Conservation (phyloP, 176 grass and related monocot species). For the Panicum miliaceum region DNA sequence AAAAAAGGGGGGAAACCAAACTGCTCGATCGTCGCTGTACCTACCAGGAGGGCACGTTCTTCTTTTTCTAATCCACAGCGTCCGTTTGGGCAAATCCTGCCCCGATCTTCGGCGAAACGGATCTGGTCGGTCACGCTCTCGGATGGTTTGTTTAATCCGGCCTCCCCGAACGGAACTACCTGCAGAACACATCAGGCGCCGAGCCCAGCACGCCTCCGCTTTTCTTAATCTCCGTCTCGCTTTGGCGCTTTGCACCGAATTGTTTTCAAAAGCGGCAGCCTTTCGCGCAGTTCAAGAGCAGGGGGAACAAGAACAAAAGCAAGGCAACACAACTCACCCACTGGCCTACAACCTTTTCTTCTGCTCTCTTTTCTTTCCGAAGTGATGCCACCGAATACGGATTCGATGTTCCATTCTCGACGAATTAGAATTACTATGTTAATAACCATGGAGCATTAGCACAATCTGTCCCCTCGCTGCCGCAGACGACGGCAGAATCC, state of each 20-base stretch:
- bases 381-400: conserved; percentile 2
- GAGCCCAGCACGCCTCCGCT: conserved; percentile 28
- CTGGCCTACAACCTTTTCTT: conserved; percentile 17
- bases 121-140: neutral
- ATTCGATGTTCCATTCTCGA: conserved; percentile 31
- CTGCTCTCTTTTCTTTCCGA: neutral
- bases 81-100: neutral
- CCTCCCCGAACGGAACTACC: conserved; percentile 26
- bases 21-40: neutral
- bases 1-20: neutral
- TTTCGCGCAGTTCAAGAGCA: conserved; percentile 64
- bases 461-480: conserved; percentile 7
- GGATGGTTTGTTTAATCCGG: conserved; percentile 39
- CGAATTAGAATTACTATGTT: conserved; percentile 13
- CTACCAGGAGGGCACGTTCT: neutral
- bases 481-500: conserved; percentile 29
- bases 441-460: conserved; percentile 46
- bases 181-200: neutral
- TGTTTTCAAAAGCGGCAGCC: conserved; percentile 23
- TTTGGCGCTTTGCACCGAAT: conserved; percentile 47
- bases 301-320: conserved; percentile 30
- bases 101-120: neutral
- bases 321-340: neutral
- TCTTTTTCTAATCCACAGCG: neutral
- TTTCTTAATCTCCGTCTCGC: neutral